Percentiles rank a stretch among this genome's conserved stretches.
Conservation (phyloP, 208 protist species). For the Sergeia podlipaevii region DNA sequence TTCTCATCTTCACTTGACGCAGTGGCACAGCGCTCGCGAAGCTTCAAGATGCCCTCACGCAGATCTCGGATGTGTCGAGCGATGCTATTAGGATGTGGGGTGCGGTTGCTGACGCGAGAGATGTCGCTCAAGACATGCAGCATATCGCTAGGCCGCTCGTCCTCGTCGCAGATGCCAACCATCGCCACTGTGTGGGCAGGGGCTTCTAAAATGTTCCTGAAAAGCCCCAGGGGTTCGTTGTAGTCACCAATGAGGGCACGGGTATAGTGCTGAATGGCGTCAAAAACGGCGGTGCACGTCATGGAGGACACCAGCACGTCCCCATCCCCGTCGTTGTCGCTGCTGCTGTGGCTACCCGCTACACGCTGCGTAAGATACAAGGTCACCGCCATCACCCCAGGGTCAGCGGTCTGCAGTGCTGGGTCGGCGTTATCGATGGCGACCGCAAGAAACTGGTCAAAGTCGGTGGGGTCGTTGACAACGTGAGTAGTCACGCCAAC, state of each 20-base stretch:
- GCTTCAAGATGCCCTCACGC: slow-evolving; percentile 45
- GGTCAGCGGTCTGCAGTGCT: slow-evolving; percentile 58
- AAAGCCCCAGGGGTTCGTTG: slow-evolving; percentile 56
- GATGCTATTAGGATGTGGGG: slow-evolving; percentile 48
- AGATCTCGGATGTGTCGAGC: slow-evolving; percentile 46
- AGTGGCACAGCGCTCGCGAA: slow-evolving; percentile 30
- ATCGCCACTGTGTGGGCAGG: slow-evolving; percentile 50
- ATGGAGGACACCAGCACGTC: slow-evolving; percentile 73
- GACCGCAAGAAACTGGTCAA: slow-evolving; percentile 56
- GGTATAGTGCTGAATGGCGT: slow-evolving; percentile 66
- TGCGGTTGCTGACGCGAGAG: slow-evolving; percentile 38
- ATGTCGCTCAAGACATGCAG: slow-evolving; percentile 47
- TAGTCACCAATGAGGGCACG: slow-evolving; percentile 32
- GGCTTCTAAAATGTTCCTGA: slow-evolving; percentile 50
- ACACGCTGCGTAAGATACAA: slow-evolving; percentile 49
- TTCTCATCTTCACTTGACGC: slow-evolving; percentile 39
- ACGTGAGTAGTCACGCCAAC: slow-evolving; percentile 42
- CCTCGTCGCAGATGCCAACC: slow-evolving; percentile 67
- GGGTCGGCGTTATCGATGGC: slow-evolving; percentile 71
- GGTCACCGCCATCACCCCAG: slow-evolving; percentile 75
- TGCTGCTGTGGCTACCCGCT: too few species aligned
- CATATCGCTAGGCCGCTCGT: slow-evolving; percentile 45
- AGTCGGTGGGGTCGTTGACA: slow-evolving; percentile 45
- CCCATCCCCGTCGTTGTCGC: too few species aligned
- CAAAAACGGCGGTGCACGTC: slow-evolving; percentile 65